Conservation (phyloP, 1,284 basidiomycete genomes). For the Butyriboletus appendiculatus region DNA sequence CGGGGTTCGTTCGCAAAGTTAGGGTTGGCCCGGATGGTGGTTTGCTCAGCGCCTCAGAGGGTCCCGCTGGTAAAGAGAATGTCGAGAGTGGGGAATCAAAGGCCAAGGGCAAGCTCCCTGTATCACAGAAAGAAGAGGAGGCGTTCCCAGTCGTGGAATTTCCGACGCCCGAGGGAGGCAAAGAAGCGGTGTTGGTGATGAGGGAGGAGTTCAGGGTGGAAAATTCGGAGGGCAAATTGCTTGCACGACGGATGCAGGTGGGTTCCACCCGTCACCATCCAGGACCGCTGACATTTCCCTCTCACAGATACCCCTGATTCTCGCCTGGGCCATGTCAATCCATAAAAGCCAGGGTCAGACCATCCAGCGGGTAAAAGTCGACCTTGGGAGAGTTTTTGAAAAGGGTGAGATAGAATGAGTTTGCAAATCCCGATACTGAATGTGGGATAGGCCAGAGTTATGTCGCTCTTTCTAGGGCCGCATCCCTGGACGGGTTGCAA, state of each 20-base stretch:
- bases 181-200: slow-evolving; percentile 51
- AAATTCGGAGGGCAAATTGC: slow-evolving; percentile 63
- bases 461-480: slow-evolving; percentile 83
- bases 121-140: slow-evolving; percentile 28
- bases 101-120: background rate
- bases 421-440: slow-evolving; percentile 1
- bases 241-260: slow-evolving; percentile 55
- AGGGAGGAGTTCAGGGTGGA: slow-evolving; percentile 71
- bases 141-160: slow-evolving; percentile 68
- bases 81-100: slow-evolving; percentile 5
- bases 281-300: background rate
- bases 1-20: slow-evolving; percentile 30
- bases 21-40: slow-evolving; percentile 6
- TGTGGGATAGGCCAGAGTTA: slow-evolving; percentile 64
- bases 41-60: background rate
- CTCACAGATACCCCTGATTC: slow-evolving; percentile 57
- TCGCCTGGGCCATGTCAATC: slow-evolving; percentile 79
- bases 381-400: slow-evolving; percentile 68
- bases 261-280: background rate
- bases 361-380: slow-evolving; percentile 65
- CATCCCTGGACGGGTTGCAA: slow-evolving; percentile 77
- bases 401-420: slow-evolving; percentile 47
- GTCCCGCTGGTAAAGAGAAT: slow-evolving; percentile 23
- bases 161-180: slow-evolving; percentile 49
- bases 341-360: slow-evolving; percentile 83